Evolutionary conservation across 2,329 filamentous ascomycete genomes (phyloP), one percentile per base, ranked within the genome.

Genomic region (Purpureocillium takamizusanense): DNA sequence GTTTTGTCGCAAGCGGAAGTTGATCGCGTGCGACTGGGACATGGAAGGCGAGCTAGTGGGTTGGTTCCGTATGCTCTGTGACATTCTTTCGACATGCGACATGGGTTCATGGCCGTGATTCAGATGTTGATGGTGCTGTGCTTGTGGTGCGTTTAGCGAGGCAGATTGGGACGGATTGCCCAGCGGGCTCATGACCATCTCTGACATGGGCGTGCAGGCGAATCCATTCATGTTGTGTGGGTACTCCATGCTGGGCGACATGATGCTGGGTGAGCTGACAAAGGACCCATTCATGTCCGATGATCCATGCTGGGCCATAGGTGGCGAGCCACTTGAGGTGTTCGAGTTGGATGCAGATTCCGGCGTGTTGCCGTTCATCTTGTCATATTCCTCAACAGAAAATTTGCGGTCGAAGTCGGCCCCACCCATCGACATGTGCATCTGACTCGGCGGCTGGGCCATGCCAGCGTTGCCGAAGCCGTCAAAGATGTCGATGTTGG

Each of bases 381-480:
- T 56, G 3, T 67, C 61, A 40, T 65, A 66, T 13, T 65, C 60
- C 35, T 70, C 58, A 13, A 69, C 57, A 2, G 63, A 49, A 31
- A 61, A 67, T 45, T 70, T 70, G 46, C 59, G 61, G 28, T 66
- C 67, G 31, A 66, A 70, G 18, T 76, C 71, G 39, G 55, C 52
- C 16, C 74, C 53, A 16, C 74, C 67, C 35, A 69, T 62, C 32
- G 67, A 53, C 47, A 69, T 61, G 33, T 57, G 56, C 51, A 65
- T 59, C 44, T 59, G 60, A 1, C 52, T 44, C 0, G 68, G 55
- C 11, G 70, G 66, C 42, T 76, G 72, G 2, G 67, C 75, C 66
- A 81, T 78, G 17, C 76, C 76, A 4, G 70, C 72, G 41, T 69
- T 79, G 36, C 77, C 78, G 39, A 81, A 81, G 4, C 77, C 78